Conservation (phyloP, 2,329 filamentous ascomycete genomes). For the Albifimbria verrucaria region DNA sequence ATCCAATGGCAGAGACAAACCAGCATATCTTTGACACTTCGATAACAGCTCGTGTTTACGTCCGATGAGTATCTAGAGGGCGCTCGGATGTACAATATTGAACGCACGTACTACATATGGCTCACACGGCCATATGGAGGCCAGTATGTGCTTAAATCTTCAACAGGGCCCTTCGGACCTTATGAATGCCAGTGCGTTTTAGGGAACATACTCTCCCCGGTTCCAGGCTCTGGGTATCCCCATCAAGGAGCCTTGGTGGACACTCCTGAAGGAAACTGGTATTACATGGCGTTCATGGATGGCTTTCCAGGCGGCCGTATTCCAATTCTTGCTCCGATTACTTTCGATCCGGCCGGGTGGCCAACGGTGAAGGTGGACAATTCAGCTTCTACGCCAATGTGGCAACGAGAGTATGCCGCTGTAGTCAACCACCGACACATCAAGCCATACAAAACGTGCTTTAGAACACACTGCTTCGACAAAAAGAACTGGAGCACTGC, state of each 20-base stretch:
- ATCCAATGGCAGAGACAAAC: slow-evolving; percentile 2
- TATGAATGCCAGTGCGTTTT: too few species aligned
- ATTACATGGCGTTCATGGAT: slow-evolving; percentile 54
- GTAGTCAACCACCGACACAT: slow-evolving; percentile 29
- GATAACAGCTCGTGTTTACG: too few species aligned
- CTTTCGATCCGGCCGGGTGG: slow-evolving; percentile 43
- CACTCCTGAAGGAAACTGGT: slow-evolving; percentile 50
- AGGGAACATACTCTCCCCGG: slow-evolving; percentile 33
- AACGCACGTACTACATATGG: slow-evolving; percentile 53
- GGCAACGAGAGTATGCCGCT: too few species aligned
- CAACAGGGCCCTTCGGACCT: slow-evolving; percentile 44
- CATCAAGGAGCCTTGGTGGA: slow-evolving; percentile 56
- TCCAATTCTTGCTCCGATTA: slow-evolving; percentile 52
- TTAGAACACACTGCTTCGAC: slow-evolving; percentile 31
- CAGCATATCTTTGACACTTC: slow-evolving; percentile 3
- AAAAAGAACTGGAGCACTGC: too few species aligned
- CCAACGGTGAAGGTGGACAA: slow-evolving; percentile 44
- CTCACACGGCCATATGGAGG: slow-evolving; percentile 39
- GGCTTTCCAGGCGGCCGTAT: slow-evolving; percentile 54
- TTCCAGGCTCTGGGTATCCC: slow-evolving; percentile 38
- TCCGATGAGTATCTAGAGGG: slow-evolving; percentile 41
- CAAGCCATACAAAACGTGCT: slow-evolving; percentile 14
- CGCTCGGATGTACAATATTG: slow-evolving; percentile 51
- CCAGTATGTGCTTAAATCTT: slow-evolving; percentile 45
- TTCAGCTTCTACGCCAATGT: slow-evolving; percentile 36